Conservation (phyloP, 2,329 filamentous ascomycete genomes). For the Aureobasidium lini region DNA sequence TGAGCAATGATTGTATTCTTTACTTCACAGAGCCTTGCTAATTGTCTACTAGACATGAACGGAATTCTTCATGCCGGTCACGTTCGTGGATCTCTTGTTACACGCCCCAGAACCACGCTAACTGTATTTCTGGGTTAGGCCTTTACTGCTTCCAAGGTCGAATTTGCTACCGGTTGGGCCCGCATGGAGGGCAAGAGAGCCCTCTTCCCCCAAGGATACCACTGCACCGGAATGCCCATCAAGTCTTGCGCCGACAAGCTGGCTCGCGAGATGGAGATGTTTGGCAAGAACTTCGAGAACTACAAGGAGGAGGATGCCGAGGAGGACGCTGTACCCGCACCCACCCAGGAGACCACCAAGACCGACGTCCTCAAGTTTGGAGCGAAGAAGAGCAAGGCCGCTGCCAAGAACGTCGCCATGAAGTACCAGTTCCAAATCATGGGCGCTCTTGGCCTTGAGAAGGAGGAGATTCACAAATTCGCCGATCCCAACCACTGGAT, state of each 20-base stretch:
- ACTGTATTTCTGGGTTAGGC: constrained; percentile 57
- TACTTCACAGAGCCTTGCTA: too few relatives aligned
- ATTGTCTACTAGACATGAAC: too few relatives aligned
- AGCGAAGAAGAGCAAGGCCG: constrained; percentile 86
- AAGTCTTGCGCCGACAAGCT: constrained; percentile 97
- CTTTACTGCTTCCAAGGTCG: constrained; percentile 87
- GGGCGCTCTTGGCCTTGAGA: constrained; percentile 79
- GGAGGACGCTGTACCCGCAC: constrained; percentile 47
- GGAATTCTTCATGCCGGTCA: too few relatives aligned
- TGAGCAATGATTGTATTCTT: too few relatives aligned
- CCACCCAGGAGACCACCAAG: constrained; percentile 57
- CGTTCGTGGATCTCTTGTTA: too few relatives aligned
- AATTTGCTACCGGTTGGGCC: constrained; percentile 80
- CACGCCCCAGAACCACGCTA: not conserved
- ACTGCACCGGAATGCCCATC: constrained; percentile 96
- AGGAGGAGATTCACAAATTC: constrained; percentile 86
- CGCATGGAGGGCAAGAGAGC: constrained; percentile 84
- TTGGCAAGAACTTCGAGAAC: constrained; percentile 76
- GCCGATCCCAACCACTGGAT: constrained; percentile 90
- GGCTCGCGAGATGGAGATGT: constrained; percentile 77
- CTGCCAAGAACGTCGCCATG: constrained; percentile 80
- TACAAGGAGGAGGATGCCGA: constrained; percentile 56
- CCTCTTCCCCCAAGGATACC: constrained; percentile 88
- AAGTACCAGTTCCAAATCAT: constrained; percentile 98
- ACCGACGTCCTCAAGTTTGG: constrained; percentile 87